Percentiles rank a stretch among this genome's conserved stretches.
Conservation (phyloP, 1,284 basidiomycete genomes). For the Agroathelia rolfsii region DNA sequence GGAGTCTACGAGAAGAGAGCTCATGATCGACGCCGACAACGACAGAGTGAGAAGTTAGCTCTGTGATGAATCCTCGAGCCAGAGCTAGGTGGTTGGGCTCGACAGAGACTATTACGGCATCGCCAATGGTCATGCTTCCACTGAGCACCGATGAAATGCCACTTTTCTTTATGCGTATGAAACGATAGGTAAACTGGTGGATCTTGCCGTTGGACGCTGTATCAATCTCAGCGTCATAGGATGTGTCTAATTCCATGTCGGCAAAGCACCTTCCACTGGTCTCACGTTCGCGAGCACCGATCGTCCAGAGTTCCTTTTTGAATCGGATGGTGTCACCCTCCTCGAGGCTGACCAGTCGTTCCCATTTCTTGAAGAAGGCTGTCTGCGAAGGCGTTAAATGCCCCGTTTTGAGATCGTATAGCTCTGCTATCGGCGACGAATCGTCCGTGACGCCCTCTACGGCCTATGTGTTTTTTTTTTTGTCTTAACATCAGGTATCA, state of each 20-base stretch:
- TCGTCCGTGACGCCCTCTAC: conserved; percentile 55
- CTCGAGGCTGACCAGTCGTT: conserved; percentile 78
- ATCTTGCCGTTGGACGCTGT: conserved; percentile 29
- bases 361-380: conserved; percentile 88
- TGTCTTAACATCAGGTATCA: too few relatives aligned
- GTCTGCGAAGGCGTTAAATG: conserved; percentile 66
- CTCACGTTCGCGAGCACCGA: conserved; percentile 75
- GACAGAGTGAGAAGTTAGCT: conserved; percentile 56
- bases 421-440: conserved; percentile 61
- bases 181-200: conserved; percentile 53
- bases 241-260: conserved; percentile 59
- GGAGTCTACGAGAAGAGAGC: conserved; percentile 46
- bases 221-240: conserved; percentile 15
- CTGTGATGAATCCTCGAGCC: conserved; percentile 75
- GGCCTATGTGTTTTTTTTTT: conserved; percentile 49
- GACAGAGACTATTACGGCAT: conserved; percentile 79
- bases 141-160: conserved; percentile 48
- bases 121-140: conserved; percentile 71
- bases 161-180: conserved; percentile 30
- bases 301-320: conserved; percentile 90
- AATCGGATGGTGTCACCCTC: conserved; percentile 80
- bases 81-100: conserved; percentile 80
- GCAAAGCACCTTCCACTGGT: conserved; percentile 73
- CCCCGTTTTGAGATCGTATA: conserved; percentile 72
- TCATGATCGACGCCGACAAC: conserved; percentile 76